A percentile compares a stretch with the other conserved stretches of the same genome.
Evolutionary conservation across 768 basidiomycete species (phyloP).

Genomic region (Hericium alpestre): DNA sequence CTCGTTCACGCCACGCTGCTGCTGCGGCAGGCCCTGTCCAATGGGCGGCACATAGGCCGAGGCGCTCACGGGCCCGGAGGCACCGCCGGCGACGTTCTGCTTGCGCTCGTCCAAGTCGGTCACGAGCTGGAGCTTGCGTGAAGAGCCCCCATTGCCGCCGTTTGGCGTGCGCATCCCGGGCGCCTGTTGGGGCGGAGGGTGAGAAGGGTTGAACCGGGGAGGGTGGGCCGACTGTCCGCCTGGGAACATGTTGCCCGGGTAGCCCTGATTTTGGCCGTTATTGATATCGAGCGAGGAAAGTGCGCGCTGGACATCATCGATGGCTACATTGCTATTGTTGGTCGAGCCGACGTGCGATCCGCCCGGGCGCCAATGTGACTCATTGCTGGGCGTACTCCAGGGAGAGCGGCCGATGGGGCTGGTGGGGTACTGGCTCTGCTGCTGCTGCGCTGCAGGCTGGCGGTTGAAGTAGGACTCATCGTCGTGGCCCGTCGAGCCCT

Average conservation of each 20-base stretch:
- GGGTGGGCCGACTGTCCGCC: conserved; percentile 49
- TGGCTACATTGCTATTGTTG: conserved; percentile 25
- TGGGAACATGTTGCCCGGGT: conserved; percentile 18
- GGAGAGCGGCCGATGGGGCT: conserved; percentile 56
- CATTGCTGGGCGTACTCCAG: conserved; percentile 48
- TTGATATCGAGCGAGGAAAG: conserved; percentile 57
- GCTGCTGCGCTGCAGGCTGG: conserved; percentile 21
- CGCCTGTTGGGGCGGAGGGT: conserved; percentile 36
- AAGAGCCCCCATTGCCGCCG: conserved; percentile 26
- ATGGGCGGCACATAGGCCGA: conserved; percentile 35
- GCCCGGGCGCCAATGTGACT: conserved; percentile 40
- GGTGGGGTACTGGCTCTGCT: conserved; percentile 28
- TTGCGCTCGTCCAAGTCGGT: conserved; percentile 61
- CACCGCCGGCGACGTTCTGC: conserved; percentile 34
- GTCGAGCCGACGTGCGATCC: conserved; percentile 18
- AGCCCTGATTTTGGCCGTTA: conserved; percentile 21
- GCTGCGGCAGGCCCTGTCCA: conserved; percentile 27
- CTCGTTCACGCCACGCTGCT: conserved; percentile 18
- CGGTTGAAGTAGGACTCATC: conserved; percentile 44
- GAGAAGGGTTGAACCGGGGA: conserved; percentile 52
- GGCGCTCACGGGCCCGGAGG: conserved; percentile 38
- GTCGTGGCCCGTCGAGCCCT: conserved; percentile 44
- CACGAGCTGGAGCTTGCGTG: conserved; percentile 42
- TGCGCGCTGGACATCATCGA: conserved; percentile 73
- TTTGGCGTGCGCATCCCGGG: conserved; percentile 31